phyloP scores from a whole-genome alignment of 441 rosid species.

The Capsella rubella region DNA sequence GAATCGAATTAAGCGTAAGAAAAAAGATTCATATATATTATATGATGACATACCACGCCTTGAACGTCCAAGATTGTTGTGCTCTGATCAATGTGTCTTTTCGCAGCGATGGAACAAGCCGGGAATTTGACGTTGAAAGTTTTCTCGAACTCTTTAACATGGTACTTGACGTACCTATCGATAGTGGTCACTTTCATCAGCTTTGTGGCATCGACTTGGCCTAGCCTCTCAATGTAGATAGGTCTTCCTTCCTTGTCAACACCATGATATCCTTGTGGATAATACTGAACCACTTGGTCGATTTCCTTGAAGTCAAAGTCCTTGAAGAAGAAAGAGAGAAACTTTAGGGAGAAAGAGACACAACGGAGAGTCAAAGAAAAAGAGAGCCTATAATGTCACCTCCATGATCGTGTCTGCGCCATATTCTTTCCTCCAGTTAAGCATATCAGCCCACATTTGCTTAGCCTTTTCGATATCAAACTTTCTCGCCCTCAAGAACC shows the following conservation, averaged over 20 bases:
- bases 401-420: conserved; percentile 81
- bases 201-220: conserved; percentile 81
- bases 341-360: neutral
- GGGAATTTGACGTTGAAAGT: conserved; percentile 77
- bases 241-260: conserved; percentile 94
- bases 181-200: conserved; percentile 70
- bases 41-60: conserved; percentile 74
- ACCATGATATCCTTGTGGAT: conserved; percentile 97
- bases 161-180: conserved; percentile 67
- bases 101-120: conserved; percentile 81
- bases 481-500: conserved; percentile 98
- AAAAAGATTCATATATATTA: neutral
- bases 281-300: conserved; percentile 76
- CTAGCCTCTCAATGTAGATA: conserved; percentile 81
- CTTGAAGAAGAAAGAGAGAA: conserved; percentile 37
- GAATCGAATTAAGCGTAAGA: neutral
- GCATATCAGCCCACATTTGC: conserved; percentile 98
- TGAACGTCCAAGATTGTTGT: conserved; percentile 96
- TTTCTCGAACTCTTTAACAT: conserved; percentile 77
- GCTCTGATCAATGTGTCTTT: conserved; percentile 88
- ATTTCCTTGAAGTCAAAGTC: conserved; percentile 71
- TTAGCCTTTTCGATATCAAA: conserved; percentile 91
- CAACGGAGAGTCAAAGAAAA: conserved; percentile 13
- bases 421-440: conserved; percentile 95
- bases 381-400: conserved; percentile 45